Evolutionary conservation across 805 yeast genomes (phyloP).

Genomic region (Yarrowia osloensis): DNA sequence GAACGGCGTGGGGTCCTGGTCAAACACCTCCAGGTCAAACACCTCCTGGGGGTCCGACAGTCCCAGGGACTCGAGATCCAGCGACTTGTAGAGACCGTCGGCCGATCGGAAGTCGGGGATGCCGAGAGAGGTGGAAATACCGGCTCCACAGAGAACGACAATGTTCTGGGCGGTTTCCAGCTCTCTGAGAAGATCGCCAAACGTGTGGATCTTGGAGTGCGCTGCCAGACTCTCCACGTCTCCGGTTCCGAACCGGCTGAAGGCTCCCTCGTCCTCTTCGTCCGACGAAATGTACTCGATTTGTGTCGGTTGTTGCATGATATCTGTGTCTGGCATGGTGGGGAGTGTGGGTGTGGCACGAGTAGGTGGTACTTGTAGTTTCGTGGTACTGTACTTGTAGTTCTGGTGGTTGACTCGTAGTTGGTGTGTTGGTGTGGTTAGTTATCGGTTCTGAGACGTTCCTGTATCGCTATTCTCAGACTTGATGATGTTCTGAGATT

Average conservation of each 20-base stretch:
- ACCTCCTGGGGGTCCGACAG: slow-evolving; percentile 89
- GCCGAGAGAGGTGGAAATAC: slow-evolving; percentile 85
- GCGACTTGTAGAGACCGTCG: slow-evolving; percentile 72
- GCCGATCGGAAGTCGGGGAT: slow-evolving; percentile 91
- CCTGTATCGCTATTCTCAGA: no score
- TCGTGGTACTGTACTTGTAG: no score
- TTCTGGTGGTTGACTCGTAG: no score
- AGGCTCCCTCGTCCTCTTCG: neutral
- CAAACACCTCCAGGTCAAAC: slow-evolving; percentile 71
- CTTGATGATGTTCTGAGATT: no score
- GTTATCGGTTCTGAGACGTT: no score
- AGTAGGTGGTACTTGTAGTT: neutral
- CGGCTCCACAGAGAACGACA: slow-evolving; percentile 87
- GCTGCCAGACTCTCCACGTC: neutral
- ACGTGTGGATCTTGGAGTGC: slow-evolving; percentile 41
- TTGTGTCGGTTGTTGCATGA: neutral
- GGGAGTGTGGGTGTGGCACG: neutral
- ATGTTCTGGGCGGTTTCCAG: slow-evolving; percentile 60
- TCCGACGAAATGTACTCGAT: slow-evolving; percentile 22
- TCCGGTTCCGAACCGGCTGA: neutral
- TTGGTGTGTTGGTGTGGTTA: no score
- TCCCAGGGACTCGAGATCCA: slow-evolving; percentile 64
- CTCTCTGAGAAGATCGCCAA: slow-evolving; percentile 59
- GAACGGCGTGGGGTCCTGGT: slow-evolving; percentile 74
- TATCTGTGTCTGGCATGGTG: slow-evolving; percentile 2